A percentile compares a stretch with the other conserved stretches of the same genome.
These are phyloP conservation scores for Suillus tomentosus DNA, from an alignment of 768 basidiomycete genomes.

Conservation along the genomic window DNA sequence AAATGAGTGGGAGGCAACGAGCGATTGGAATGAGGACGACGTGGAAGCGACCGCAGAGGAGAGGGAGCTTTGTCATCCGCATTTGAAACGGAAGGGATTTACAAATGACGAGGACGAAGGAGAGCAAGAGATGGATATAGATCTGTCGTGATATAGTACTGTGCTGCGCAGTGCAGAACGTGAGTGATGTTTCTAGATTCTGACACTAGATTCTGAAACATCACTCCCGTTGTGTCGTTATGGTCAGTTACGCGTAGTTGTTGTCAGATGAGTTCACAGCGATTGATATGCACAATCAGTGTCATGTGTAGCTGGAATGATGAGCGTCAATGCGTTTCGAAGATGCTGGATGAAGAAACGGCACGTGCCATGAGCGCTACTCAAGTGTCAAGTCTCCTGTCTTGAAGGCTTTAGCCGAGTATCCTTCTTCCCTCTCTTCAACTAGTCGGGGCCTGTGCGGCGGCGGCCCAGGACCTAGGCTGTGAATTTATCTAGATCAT, in stretches of 20 bases:
- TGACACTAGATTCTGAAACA: not conserved
- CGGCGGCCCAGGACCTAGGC: not conserved
- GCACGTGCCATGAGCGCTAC: not conserved
- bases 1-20: constrained; percentile 87
- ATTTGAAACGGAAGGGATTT: constrained; percentile 18
- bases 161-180: not conserved
- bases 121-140: constrained; percentile 39
- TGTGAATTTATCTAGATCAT: not conserved
- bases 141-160: constrained; percentile 28
- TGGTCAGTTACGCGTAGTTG: not conserved
- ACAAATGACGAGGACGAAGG: constrained; percentile 40
- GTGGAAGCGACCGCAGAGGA: constrained; percentile 75
- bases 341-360: not conserved
- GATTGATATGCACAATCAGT: not conserved
- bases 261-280: not conserved
- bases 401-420: too few species aligned
- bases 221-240: not conserved
- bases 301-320: not conserved
- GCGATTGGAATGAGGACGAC: constrained; percentile 91
- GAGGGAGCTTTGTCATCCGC: constrained; percentile 67
- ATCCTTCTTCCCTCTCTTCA: not conserved
- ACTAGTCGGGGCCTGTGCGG: not conserved
- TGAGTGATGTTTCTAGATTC: not conserved
- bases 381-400: not conserved
- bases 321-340: not conserved